Evolutionary conservation across 148 eudicot species (phyloP).

Genomic region (Vaccinium darrowii): DNA sequence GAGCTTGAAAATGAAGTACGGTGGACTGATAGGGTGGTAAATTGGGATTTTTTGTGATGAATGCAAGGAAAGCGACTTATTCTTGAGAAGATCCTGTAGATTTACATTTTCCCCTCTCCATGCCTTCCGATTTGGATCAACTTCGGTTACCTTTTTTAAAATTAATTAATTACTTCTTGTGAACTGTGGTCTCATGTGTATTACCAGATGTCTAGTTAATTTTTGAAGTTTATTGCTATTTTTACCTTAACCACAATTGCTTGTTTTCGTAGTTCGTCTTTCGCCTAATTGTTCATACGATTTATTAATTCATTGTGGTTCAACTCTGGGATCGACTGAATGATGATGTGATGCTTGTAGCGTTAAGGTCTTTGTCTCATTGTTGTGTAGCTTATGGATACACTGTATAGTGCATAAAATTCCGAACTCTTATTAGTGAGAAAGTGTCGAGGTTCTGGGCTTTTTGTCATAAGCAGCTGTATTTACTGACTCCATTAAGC

Average conservation of each 20-base stretch:
- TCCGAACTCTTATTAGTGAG: not conserved
- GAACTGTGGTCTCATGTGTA: not conserved
- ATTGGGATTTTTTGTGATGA: not conserved
- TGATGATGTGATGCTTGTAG: not conserved
- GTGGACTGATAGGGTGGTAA: not conserved
- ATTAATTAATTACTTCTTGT: not conserved
- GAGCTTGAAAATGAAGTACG: not conserved
- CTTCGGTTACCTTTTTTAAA: not conserved
- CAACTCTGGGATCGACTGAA: not conserved
- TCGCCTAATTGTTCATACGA: not conserved
- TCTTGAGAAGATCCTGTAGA: not conserved
- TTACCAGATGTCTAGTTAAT: not conserved
- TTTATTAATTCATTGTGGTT: not conserved
- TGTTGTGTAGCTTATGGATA: not conserved
- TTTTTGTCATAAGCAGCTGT: not conserved
- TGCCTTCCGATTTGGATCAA: not conserved
- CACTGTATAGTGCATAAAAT: not conserved
- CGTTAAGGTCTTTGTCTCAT: not conserved
- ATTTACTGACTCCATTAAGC: slow-evolving; percentile 3
- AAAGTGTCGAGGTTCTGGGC: not conserved
- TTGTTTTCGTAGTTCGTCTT: not conserved
- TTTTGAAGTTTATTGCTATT: not conserved
- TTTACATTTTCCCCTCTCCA: not conserved
- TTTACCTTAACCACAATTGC: not conserved
- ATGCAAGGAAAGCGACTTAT: not conserved